Evolutionary conservation across 257 asterid species (phyloP).

Genomic region (Solanum chiquidenum): DNA sequence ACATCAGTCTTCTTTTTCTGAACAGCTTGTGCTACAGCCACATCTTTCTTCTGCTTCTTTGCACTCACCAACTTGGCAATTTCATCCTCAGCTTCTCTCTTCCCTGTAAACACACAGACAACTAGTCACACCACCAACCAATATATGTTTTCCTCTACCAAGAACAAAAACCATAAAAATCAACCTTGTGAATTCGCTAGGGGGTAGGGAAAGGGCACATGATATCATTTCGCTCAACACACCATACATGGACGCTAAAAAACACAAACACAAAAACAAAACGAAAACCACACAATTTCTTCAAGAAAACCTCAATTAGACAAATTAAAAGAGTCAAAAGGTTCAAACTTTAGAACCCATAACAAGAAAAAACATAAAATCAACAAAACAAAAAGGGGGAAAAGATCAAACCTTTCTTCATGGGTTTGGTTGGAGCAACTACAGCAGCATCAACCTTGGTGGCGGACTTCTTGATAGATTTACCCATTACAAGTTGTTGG

Average conservation of each 20-base stretch:
- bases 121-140: background rate
- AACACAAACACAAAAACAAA: background rate
- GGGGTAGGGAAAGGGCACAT: background rate
- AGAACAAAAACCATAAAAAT: background rate
- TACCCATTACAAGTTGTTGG: constrained; percentile 16
- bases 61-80: constrained; percentile 18
- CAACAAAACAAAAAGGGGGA: background rate
- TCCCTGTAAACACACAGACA: constrained; percentile 8
- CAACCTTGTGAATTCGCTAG: background rate
- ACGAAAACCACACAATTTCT: background rate
- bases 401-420: constrained; percentile 43
- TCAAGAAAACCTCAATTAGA: background rate
- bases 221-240: background rate
- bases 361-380: background rate
- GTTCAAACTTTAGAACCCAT: background rate
- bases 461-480: constrained; percentile 20
- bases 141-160: background rate
- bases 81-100: constrained; percentile 33
- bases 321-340: background rate
- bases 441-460: constrained; percentile 22
- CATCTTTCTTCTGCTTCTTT: constrained; percentile 30
- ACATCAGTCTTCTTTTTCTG: constrained; percentile 19
- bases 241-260: background rate
- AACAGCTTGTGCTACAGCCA: constrained; percentile 8
- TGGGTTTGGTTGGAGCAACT: constrained; percentile 25